Evolutionary conservation across 208 protist genomes (phyloP), one percentile per base, ranked within the genome.

Genomic region (Vickermania spadyakhi): DNA sequence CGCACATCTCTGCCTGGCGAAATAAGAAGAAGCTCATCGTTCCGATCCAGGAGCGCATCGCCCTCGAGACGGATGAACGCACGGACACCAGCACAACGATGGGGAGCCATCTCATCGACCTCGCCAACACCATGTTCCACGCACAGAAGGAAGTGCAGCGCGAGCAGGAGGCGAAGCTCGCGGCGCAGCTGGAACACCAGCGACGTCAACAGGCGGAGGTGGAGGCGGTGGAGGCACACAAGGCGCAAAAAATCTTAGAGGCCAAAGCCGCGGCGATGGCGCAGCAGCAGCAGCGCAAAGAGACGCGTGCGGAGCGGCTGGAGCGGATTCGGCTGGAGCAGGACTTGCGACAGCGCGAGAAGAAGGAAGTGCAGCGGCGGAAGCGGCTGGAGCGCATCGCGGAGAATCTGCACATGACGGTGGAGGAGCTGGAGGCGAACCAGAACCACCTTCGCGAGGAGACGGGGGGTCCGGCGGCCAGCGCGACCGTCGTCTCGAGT

Each of bases 21-120:
- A 93, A 93, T 54, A 83, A 84, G 57, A 87, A 88, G 57, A 89
- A 89, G 31, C 58, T 89, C 1, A 70, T 93, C 49, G 75, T 93
- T 11, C 74, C 85, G 1, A 66, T 93, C n/a, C 79, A 89, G 61
- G 71, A 89, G 69, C 79, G 81, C 13, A 58, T 88, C 0, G 76
- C 77, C 13, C 81, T 89, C 56, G 75, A 83, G 61, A 60, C 68
- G 25, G 70, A 79, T n/a, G 64, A 52, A 18, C 68, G 66, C 7
- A 42, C 1, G 29, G 23, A 36, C 27, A 64, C 62, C 25, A 42
- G 54, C 29, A 69, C 64, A 29, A 62, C 28, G 1, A 77, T 92
- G 21, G 73, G 85, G 14, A 75, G 83, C 28, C 45, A 61, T 23
- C 68, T 87, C 18, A 83, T 92, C 58, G 72, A 75, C 53, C 66